Evolutionary conservation across 2,329 filamentous ascomycete species (phyloP), one percentile per base, ranked within the genome.

Genomic region (Trichoderma sp.): DNA sequence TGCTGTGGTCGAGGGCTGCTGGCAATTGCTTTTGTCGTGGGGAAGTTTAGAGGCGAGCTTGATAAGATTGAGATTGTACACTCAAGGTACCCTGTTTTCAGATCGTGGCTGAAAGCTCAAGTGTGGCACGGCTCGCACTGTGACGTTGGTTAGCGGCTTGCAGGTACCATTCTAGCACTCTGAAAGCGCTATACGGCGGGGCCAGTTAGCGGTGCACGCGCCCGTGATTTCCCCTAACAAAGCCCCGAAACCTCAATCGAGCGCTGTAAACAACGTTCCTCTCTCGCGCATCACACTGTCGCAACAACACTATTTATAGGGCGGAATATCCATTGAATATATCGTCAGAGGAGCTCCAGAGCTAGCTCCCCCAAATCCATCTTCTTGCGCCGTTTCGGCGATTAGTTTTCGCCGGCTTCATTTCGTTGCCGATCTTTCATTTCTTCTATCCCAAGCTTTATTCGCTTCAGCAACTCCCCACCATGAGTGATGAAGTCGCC

Each of bases 401-500:
- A 33, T 53, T 16, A 21, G 24, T 29, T 53, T 33, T 63, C 7
- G 16, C 8, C 29, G 18, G 27, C 18, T 60, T 41, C 33, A 21
- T 7, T 9, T 56, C 9, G 33, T 53, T 63, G 38, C 31, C 18
- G 18, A 9, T 38, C 29, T 29, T 41, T 33, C 7, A 11, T 38
- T 73, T 24, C 18, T 41, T 59, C 11, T 29, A 14, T 38, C 27
- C 29, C 53, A 18, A 62, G 35, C 45, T 68, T 1, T 3, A 27
- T 29, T 4, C 21, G 27, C 7, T 45, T n/a, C 9, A 16, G 65
- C 64, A 86, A 41, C 33, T 60, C 12, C 24, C 24, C 64, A 50
- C 53, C 45, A 75, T 86, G 84, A 80, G 81, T 12, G 83, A 84
- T 64, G 75, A 78, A 41, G 67, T 73, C n/a, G 50, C 78, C 27